A percentile compares a stretch with the other conserved stretches of the same genome.
Conservation (phyloP, 2,329 filamentous ascomycete genomes). For the Pseudogymnoascus sp. region DNA sequence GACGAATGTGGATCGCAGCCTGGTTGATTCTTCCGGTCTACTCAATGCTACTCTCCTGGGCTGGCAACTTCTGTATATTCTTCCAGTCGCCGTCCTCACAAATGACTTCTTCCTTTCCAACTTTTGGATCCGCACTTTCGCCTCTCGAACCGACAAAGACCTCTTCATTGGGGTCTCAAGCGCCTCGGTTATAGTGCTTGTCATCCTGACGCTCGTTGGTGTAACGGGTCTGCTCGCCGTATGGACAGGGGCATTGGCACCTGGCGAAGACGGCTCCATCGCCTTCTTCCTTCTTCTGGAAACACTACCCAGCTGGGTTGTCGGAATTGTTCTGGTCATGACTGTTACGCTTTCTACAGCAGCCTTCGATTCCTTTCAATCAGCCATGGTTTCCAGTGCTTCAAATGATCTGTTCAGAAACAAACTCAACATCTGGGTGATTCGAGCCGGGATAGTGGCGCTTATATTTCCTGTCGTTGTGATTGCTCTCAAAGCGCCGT, state of each 20-base stretch:
- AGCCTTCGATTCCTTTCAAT: slow-evolving; percentile 72
- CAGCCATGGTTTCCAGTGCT: slow-evolving; percentile 74
- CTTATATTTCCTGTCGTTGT: slow-evolving; percentile 67
- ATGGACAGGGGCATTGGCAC: slow-evolving; percentile 62
- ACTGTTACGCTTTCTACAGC: slow-evolving; percentile 66
- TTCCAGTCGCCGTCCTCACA: slow-evolving; percentile 70
- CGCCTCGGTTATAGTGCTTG: slow-evolving; percentile 54
- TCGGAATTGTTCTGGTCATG: slow-evolving; percentile 75
- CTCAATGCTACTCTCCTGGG: slow-evolving; percentile 63
- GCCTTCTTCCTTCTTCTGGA: slow-evolving; percentile 69
- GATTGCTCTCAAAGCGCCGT: slow-evolving; percentile 64
- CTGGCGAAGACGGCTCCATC: slow-evolving; percentile 56
- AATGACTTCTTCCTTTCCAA: slow-evolving; percentile 82
- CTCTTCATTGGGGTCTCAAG: slow-evolving; percentile 66
- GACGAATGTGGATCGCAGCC: slow-evolving; percentile 59
- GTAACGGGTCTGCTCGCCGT: slow-evolving; percentile 64
- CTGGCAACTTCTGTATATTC: slow-evolving; percentile 79
- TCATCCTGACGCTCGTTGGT: slow-evolving; percentile 66
- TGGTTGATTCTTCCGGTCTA: slow-evolving; percentile 61
- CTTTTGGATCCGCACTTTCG: slow-evolving; percentile 79
- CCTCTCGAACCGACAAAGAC: slow-evolving; percentile 69
- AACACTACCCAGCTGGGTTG: slow-evolving; percentile 68
- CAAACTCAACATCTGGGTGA: slow-evolving; percentile 64
- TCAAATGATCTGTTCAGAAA: slow-evolving; percentile 83
- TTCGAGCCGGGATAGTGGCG: slow-evolving; percentile 59